Evolutionary conservation across 2,329 filamentous ascomycete genomes (phyloP).

Genomic region (Scleromitrula shiraiana): DNA sequence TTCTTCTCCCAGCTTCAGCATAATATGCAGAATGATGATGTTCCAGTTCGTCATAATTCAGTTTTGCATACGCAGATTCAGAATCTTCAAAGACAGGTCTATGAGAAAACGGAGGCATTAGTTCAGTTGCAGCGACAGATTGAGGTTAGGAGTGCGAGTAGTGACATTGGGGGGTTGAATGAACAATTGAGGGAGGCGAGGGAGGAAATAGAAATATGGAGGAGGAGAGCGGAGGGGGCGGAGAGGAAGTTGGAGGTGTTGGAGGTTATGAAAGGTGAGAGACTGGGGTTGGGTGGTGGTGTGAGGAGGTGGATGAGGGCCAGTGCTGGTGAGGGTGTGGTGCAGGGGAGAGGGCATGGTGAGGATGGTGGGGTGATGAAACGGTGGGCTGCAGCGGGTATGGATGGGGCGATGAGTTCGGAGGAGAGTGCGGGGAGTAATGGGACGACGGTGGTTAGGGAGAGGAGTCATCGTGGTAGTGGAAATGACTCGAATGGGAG

Average conservation of each 20-base stretch:
- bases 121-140: slow-evolving; percentile 39
- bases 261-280: slow-evolving; percentile 9
- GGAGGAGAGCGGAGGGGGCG: slow-evolving; percentile 45
- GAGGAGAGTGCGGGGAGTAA: slow-evolving; percentile 18
- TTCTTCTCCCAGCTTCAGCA: no score
- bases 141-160: slow-evolving; percentile 33
- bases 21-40: no score
- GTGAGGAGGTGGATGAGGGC: not conserved
- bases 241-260: slow-evolving; percentile 42
- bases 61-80: slow-evolving; percentile 42
- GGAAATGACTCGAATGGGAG: slow-evolving; percentile 7
- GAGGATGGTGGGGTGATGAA: slow-evolving; percentile 5
- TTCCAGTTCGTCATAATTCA: slow-evolving; percentile 22
- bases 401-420: slow-evolving; percentile 16
- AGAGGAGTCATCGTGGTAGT: not conserved
- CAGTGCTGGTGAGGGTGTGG: not conserved
- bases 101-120: slow-evolving; percentile 39
- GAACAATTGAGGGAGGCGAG: slow-evolving; percentile 40
- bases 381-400: slow-evolving; percentile 11
- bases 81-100: slow-evolving; percentile 40
- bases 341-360: slow-evolving; percentile 2
- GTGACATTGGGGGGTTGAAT: slow-evolving; percentile 35
- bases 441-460: slow-evolving; percentile 21
- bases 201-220: slow-evolving; percentile 42
- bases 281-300: not conserved